Evolutionary conservation across 1,139 yeast genomes (phyloP), one percentile per base, ranked within the genome.

Genomic region (Candida glucosophila): DNA sequence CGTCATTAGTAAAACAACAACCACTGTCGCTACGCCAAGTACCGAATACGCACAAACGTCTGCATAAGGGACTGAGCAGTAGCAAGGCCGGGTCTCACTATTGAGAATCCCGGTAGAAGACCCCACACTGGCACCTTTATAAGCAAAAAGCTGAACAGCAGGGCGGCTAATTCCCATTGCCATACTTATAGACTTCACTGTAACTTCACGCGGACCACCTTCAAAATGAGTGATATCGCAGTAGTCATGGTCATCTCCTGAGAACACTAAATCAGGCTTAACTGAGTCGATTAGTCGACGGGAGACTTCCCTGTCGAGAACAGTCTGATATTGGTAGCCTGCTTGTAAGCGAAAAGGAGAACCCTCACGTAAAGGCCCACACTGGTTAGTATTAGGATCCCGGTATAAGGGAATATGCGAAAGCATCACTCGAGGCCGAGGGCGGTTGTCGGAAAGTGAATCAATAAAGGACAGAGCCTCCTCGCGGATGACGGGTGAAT

Each of bases 151-250:
- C 38, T 71, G 74, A 3, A 71, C 73, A 0, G 74, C 77, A 1
- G 78, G 78, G 22, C 49, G 49, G 27, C 48, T 42, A 17, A 68
- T 67, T 2, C 77, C 77, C 77, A 70, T 71, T 14, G 77, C 77
- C 74, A 72, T 67, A 23, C 73, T 65, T 6, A 71, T 62, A 14
- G 76, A 67, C 39, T 71, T 71, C 17, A 71, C 73, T 15, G 74
- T 69, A 30, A 70, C 51, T 37, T 69, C 76, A 17, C 66, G 42
- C 3, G 43, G 26, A 12, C 19, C 14, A 1, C 40, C 33, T 7
- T 39, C 45, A 9, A 43, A 39, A 39, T 69, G 76, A 3, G 33
- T 29, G 4, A 67, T 46, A 34, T 67, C 74, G 41, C 78, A 72
- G 41, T 66, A 68, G 39, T 72, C 76, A 39, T 68, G 75, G 41